Conservation (phyloP, 352 stramenopile species). For the Blastocystis sp. region DNA sequence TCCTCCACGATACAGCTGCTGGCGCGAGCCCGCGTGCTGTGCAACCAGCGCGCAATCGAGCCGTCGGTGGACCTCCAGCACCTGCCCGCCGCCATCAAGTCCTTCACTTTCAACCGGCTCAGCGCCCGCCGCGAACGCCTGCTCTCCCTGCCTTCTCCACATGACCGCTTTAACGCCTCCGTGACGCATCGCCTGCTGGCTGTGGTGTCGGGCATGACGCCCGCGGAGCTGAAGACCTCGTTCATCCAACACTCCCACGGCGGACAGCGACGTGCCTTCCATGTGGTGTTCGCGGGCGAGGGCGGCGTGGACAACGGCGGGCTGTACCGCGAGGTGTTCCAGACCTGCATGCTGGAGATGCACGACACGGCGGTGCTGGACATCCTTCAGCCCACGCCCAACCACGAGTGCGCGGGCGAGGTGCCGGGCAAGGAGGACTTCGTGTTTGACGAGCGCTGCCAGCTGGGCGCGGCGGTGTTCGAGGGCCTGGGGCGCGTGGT, state of each 20-base stretch:
- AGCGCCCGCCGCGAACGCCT: constrained; percentile 18
- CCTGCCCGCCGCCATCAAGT: background rate
- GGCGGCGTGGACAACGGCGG: constrained; percentile 58
- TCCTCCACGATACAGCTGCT: constrained; percentile 26
- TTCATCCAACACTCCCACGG: constrained; percentile 54
- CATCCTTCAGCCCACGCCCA: background rate
- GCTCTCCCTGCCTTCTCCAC: background rate
- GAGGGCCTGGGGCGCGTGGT: constrained; percentile 23
- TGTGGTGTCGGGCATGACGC: background rate
- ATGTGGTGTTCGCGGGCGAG: constrained; percentile 39
- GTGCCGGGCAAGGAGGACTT: constrained; percentile 25
- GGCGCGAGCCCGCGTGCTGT: background rate
- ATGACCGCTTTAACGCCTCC: background rate
- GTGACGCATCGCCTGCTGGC: background rate
- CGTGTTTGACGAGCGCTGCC: background rate
- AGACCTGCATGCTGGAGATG: constrained; percentile 49
- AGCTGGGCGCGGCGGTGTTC: background rate
- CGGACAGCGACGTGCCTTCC: constrained; percentile 22
- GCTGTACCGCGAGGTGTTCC: constrained; percentile 60
- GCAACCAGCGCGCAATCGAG: background rate
- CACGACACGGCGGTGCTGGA: constrained; percentile 3
- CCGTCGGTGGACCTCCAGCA: background rate
- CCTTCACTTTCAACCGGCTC: constrained; percentile 19
- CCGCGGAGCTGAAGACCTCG: background rate
- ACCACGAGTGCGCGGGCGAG: background rate